Percentiles rank a stretch among this genome's conserved stretches.
phyloP scores from a whole-genome alignment of 78 protist genomes.

The slime mould (Dictyostelium discoideum) region DNA sequence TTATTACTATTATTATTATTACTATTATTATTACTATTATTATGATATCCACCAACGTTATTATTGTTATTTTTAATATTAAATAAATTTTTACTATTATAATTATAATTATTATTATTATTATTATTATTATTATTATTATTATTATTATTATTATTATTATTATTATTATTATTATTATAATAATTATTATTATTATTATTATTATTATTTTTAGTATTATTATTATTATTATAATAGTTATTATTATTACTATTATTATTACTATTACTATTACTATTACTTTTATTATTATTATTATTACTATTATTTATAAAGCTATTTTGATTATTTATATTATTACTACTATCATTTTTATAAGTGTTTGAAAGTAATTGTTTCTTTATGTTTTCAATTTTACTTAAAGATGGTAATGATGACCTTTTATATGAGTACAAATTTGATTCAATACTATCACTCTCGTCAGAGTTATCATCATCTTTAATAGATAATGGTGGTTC shows the following conservation, averaged over 20 bases:
- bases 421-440: not conserved
- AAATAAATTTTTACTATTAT: not conserved
- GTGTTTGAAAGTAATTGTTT: conserved; percentile 18
- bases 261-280: not conserved
- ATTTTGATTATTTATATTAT: conserved; percentile 1
- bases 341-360: not conserved
- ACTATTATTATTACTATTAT: not conserved
- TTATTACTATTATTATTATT: not conserved
- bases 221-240: not conserved
- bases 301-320: not conserved
- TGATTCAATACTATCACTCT: not conserved
- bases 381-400: conserved; percentile 9
- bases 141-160: not conserved
- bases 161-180: not conserved
- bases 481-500: not conserved
- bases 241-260: not conserved
- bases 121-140: not conserved
- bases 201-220: not conserved
- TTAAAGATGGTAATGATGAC: conserved; percentile 22
- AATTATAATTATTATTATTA: not conserved
- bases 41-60: not conserved
- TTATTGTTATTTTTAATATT: not conserved
- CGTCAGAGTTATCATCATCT: not conserved
- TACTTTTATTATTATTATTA: not conserved
- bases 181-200: not conserved